These are phyloP conservation scores for Hypoxylon sp. DNA, from an alignment of 2,329 filamentous ascomycete genomes.

Conservation along the genomic window DNA sequence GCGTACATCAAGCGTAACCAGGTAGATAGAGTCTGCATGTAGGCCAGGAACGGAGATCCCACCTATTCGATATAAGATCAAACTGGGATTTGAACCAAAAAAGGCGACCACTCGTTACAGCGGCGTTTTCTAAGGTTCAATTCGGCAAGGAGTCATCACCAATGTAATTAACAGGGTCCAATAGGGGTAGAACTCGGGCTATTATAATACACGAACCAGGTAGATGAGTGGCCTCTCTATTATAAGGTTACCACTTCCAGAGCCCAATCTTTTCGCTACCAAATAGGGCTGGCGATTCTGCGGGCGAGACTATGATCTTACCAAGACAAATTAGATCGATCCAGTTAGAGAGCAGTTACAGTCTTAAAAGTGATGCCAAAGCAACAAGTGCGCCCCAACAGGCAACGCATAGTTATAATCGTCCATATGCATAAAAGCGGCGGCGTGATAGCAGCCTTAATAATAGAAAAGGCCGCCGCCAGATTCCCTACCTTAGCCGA, in stretches of 20 bases:
- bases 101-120: no score
- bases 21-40: no score
- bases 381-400: constrained; percentile 29
- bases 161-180: no score
- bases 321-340: constrained; percentile 39
- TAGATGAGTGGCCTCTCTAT: no score
- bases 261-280: constrained; percentile 38
- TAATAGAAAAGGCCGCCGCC: constrained; percentile 46
- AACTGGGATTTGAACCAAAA: no score
- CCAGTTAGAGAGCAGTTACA: constrained; percentile 42
- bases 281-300: constrained; percentile 29
- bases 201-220: no score
- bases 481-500: constrained; percentile 29
- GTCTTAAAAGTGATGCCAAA: constrained; percentile 44
- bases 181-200: no score
- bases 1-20: no score
- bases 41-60: no score
- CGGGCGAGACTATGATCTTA: constrained; percentile 40
- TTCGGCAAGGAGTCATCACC: no score
- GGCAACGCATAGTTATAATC: constrained; percentile 38
- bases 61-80: no score
- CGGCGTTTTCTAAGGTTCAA: no score
- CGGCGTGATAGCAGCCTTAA: constrained; percentile 37
- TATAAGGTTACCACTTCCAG: constrained; percentile 47
- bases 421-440: constrained; percentile 38